Evolutionary conservation across 2,329 filamentous ascomycete genomes (phyloP).

Genomic region (Penicillium sp.): DNA sequence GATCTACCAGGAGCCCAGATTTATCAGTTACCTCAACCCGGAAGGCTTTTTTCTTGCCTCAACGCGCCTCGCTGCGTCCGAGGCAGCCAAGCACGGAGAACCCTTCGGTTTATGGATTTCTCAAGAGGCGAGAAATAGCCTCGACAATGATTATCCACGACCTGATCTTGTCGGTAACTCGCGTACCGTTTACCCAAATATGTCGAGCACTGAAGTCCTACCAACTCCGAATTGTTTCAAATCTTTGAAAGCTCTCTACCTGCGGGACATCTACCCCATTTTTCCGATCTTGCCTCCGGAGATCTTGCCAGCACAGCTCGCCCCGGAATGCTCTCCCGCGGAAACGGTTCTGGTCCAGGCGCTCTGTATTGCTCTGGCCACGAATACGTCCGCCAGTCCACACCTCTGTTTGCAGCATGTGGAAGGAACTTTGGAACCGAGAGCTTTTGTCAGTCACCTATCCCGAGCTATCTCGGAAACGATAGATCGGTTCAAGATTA

Average conservation of each 20-base stretch:
- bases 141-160: neutral
- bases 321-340: neutral
- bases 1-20: neutral
- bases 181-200: neutral
- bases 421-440: neutral
- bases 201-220: neutral
- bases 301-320: neutral
- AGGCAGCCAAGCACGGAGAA: neutral
- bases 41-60: neutral
- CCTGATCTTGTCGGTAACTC: neutral
- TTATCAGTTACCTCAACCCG: neutral
- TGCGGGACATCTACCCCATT: neutral
- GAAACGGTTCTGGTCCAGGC: neutral
- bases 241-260: neutral
- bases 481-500: neutral
- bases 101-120: neutral
- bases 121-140: neutral
- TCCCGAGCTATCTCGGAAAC: neutral
- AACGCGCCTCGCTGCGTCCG: neutral
- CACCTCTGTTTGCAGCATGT: neutral
- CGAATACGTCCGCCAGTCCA: neutral
- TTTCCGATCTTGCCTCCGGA: neutral
- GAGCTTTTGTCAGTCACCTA: neutral
- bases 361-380: neutral
- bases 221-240: neutral